Evolutionary conservation across 1,284 basidiomycete genomes (phyloP).

Genomic region (Uromyces viciae-fabae): DNA sequence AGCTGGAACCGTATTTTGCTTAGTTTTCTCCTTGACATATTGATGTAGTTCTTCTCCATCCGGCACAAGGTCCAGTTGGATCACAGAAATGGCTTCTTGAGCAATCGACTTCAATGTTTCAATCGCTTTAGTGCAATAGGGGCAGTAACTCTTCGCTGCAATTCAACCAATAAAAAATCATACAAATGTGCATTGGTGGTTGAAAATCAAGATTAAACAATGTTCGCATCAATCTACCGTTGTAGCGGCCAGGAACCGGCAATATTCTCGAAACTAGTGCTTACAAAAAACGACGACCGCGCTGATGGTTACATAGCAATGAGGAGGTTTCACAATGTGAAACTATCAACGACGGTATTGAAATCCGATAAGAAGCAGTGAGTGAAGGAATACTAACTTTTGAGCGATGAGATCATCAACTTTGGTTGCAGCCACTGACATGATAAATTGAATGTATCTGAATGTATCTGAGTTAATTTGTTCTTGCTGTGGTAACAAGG

Average conservation of each 20-base stretch:
- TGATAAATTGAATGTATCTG: no score
- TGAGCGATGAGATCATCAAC: no score
- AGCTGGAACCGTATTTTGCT: slow-evolving; percentile 57
- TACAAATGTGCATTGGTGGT: not conserved
- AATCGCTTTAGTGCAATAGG: slow-evolving; percentile 23
- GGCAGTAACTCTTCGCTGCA: slow-evolving; percentile 26
- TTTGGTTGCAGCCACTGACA: no score
- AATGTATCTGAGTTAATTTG: no score
- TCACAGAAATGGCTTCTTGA: slow-evolving; percentile 51
- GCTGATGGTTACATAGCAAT: not conserved
- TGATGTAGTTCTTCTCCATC: slow-evolving; percentile 52
- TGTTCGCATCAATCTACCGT: not conserved
- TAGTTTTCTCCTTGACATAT: slow-evolving; percentile 56
- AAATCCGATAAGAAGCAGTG: no score
- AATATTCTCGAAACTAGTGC: no score
- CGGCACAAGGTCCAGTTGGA: slow-evolving; percentile 55
- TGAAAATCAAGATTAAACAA: not conserved
- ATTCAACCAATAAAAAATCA: not conserved
- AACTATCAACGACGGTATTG: no score
- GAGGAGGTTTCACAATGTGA: not conserved
- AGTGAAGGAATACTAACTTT: no score
- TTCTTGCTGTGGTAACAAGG: no score
- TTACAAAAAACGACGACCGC: slow-evolving; percentile 38
- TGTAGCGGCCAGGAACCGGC: not conserved
- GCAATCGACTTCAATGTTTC: slow-evolving; percentile 6